These are phyloP conservation scores for Ophiocordyceps camponoti-saundersi DNA, from an alignment of 2,329 filamentous ascomycete genomes.

Conservation along the genomic window DNA sequence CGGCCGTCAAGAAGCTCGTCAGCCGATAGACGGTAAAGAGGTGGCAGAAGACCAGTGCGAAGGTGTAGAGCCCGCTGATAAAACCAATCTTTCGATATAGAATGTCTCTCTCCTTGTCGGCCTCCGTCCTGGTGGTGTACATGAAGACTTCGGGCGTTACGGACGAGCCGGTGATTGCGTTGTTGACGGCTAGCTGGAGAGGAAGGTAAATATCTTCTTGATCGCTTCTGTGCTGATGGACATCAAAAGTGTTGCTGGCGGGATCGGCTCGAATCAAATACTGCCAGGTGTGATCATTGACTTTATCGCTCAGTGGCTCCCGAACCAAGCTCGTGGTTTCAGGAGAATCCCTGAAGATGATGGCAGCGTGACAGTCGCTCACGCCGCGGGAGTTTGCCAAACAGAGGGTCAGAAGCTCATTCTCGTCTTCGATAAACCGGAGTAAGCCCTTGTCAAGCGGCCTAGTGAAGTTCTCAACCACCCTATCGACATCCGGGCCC, in stretches of 20 bases:
- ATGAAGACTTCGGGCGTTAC: constrained; percentile 6
- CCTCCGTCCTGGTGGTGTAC: constrained; percentile 3
- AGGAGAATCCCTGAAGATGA: constrained; percentile 10
- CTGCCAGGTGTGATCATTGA: constrained; percentile 8
- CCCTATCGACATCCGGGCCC: constrained; percentile 8
- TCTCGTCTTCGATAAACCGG: constrained; percentile 5
- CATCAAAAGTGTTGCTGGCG: constrained; percentile 26
- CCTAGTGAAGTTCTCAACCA: constrained; percentile 9
- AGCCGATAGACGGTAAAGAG: constrained; percentile 7
- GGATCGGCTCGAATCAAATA: constrained; percentile 12
- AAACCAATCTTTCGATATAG: background rate
- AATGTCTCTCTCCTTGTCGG: constrained; percentile 2
- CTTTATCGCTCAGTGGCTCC: background rate
- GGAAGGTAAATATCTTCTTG: constrained; percentile 10
- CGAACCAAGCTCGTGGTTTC: constrained; percentile 8
- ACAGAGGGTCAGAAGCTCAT: constrained; percentile 6
- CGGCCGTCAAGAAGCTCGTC: constrained; percentile 9
- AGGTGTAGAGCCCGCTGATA: constrained; percentile 7
- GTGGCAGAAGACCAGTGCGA: constrained; percentile 9
- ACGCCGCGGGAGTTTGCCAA: constrained; percentile 9
- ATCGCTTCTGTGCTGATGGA: constrained; percentile 17
- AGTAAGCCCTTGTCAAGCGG: constrained; percentile 5
- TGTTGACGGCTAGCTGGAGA: constrained; percentile 16
- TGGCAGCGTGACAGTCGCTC: constrained; percentile 11
- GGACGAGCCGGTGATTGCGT: constrained; percentile 11